Percentiles rank a stretch among this genome's conserved stretches.
These are phyloP conservation scores for Backusella circina DNA, from an alignment of 192 early-diverging fungal species.

Conservation along the genomic window DNA sequence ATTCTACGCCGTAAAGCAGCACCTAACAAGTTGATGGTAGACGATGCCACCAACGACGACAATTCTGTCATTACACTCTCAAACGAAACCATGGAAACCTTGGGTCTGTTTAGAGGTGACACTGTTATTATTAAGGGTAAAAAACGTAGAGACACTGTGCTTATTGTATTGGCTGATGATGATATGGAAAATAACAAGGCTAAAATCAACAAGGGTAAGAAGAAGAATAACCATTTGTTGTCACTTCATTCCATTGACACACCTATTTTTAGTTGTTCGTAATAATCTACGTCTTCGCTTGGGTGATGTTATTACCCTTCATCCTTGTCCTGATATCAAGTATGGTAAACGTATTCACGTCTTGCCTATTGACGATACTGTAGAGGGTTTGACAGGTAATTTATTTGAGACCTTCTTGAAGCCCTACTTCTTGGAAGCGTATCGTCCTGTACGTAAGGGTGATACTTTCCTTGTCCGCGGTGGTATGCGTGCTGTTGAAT, in stretches of 20 bases:
- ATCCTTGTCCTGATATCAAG: slow-evolving; percentile 95
- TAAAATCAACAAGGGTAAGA: slow-evolving; percentile 81
- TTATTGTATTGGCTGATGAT: slow-evolving; percentile 93
- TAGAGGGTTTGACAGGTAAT: slow-evolving; percentile 97
- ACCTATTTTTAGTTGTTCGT: slow-evolving; percentile 76
- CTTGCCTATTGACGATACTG: slow-evolving; percentile 95
- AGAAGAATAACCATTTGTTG: background rate
- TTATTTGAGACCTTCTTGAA: slow-evolving; percentile 98
- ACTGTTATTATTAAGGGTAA: slow-evolving; percentile 97
- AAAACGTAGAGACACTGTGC: slow-evolving; percentile 94
- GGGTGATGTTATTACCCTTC: slow-evolving; percentile 94
- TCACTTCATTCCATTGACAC: background rate
- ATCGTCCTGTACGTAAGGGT: slow-evolving; percentile 93
- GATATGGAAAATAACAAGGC: slow-evolving; percentile 90
- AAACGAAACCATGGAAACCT: slow-evolving; percentile 88
- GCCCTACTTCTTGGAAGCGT: slow-evolving; percentile 98
- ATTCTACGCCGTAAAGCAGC: slow-evolving; percentile 93
- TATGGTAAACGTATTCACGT: slow-evolving; percentile 97
- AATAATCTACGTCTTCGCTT: slow-evolving; percentile 93
- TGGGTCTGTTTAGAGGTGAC: slow-evolving; percentile 94
- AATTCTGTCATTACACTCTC: slow-evolving; percentile 92
- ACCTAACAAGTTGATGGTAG: slow-evolving; percentile 97
- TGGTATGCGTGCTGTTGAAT: slow-evolving; percentile 97
- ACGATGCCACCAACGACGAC: slow-evolving; percentile 96
- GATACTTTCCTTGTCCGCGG: slow-evolving; percentile 93